Evolutionary conservation across 345 rosid species (phyloP), one percentile per base, ranked within the genome.

Genomic region (Durio zibethinus): DNA sequence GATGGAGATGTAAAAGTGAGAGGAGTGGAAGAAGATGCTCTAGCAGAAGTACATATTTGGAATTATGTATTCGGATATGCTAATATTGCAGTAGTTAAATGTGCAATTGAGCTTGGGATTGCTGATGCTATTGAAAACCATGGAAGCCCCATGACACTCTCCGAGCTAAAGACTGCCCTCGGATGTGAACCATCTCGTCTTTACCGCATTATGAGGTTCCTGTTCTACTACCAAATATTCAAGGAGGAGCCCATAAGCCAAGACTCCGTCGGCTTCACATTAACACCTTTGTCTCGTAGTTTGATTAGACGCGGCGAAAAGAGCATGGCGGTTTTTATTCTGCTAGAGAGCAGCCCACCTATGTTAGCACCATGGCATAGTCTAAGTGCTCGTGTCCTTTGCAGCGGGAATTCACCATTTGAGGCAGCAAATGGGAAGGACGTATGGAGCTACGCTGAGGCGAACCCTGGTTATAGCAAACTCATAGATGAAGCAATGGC

Each of bases 51-150:
- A 23, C 90, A 91, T 36, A 79, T 87, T 20, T 91, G 92, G 94
- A 88, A 70, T 14, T 89, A 85, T 78, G 69, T 75, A 23, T 82
- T 91, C 4, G 96, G 97, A 4, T 87, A 84, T 75, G 68, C 81
- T 5, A 86, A 89, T 7, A 80, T 83, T 54, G 94, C 93, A 42
- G 93, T 80, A 16, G 89, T 88, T 25, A 94, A 89, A 79, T 92
- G 98, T 78, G 97, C 93, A 72, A 85, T 91, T 36, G 93, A 94
- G 72, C 92, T 92, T 6, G 90, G 89, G 47, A 86, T 92, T 64
- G 86, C 94, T 4, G 96, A 92, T 11, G 90, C 85, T 53, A 76
- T 93, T 4, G 88, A 87, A 72, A 80, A 83, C 81, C 87, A 83
- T 25, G 80, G 80, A 8, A 74, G 79, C 3, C 89, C 91, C 47